These are phyloP conservation scores for Actinidia polygama DNA, from an alignment of 179 eudicot genomes.

Conservation along the genomic window DNA sequence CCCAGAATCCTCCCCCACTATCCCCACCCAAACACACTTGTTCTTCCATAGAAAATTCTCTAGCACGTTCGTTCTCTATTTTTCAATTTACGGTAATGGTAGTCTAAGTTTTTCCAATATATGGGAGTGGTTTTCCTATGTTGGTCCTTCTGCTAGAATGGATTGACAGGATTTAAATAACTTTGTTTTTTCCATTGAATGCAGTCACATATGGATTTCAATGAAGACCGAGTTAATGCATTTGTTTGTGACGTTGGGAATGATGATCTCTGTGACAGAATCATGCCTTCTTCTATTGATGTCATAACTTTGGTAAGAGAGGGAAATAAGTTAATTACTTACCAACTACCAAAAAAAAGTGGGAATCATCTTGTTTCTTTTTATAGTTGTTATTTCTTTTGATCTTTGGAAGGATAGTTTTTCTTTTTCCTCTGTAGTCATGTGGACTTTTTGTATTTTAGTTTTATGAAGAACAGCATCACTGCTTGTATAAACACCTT, in stretches of 20 bases:
- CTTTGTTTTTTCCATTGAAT: conserved; percentile 14
- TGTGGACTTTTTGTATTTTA: not conserved
- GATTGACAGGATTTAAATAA: not conserved
- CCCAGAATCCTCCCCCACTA: too few relatives aligned
- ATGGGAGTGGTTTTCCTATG: not conserved
- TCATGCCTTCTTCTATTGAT: conserved; percentile 75
- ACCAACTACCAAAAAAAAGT: not conserved
- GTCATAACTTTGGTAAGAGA: conserved; percentile 72
- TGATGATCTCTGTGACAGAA: conserved; percentile 60
- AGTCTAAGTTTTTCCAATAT: too few relatives aligned
- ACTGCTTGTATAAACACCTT: conserved; percentile 31
- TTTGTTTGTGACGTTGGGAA: conserved; percentile 77
- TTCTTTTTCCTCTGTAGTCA: too few relatives aligned
- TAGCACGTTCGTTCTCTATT: not conserved
- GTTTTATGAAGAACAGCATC: not conserved
- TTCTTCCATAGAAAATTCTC: not conserved
- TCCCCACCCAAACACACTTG: not conserved
- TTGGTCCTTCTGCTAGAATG: not conserved
- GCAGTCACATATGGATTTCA: conserved; percentile 73
- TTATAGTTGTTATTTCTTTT: not conserved
- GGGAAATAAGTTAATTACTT: not conserved
- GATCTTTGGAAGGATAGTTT: not conserved
- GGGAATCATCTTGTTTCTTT: not conserved
- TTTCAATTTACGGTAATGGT: not conserved
- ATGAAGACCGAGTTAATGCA: conserved; percentile 57